Base-by-base conservation (phyloP, 2,329 filamentous ascomycete species). In the Scytalidium lignicola region DNA sequence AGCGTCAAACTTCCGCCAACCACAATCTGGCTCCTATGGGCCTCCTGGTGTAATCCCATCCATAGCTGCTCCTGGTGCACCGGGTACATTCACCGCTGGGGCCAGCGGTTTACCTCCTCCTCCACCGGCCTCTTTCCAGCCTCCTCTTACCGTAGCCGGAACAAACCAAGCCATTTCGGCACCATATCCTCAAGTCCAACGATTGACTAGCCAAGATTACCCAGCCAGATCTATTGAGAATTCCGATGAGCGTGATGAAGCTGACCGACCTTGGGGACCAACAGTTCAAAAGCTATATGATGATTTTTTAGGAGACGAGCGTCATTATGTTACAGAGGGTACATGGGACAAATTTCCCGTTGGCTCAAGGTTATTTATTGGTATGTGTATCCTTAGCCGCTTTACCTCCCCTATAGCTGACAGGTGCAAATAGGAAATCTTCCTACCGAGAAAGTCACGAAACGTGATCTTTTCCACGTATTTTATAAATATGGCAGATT, bases 401-500 rank as follows among this genome's bases (percentile, higher is more conserved):
- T 55, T 51, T 57, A 52, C 51, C 47, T 55, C 9, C 21, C 26
- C 37, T 44, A 21, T 40, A 54, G 51, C 65, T 71, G 55, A 69
- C 48, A 20, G 50, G 52, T 55, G 26, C 39, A 48, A 65, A 48
- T 63, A 89, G 90, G 91, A 48, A 99, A 97, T 64, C 76, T 99
- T 10, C 91, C 90, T 1, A 92, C 88, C 47, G 92, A 97, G 65
- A 85, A 91, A 63, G 91, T 96, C 13, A 93, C 89, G 6, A 97
- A 97, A 69, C 82, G 87, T 56, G 91, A 97, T 67, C 83, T 97
- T 8, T 97, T 96, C 69, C 86, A 95, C 63, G 78, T 92, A 17
- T 97, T 99, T 64, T 83, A 90, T 63, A 79, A 78, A 50, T 91
- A 90, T 64, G 93, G 93, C 47, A 85, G 85, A 53, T 74, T 99